Evolutionary conservation across 139 green algal species (phyloP).

Genomic region (Micromonas commoda): DNA sequence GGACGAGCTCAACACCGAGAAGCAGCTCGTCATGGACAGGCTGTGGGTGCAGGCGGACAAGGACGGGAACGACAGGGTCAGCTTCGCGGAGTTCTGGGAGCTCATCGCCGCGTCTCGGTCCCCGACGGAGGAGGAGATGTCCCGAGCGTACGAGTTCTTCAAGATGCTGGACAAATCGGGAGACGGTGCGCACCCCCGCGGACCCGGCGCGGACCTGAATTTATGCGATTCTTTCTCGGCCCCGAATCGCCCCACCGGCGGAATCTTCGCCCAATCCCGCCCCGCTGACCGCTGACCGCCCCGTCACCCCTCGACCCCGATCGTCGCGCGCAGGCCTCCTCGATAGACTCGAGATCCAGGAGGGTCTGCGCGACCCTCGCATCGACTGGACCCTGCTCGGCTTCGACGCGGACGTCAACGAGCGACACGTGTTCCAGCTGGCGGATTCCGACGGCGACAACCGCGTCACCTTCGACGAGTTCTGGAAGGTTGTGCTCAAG

Average conservation of each 20-base stretch:
- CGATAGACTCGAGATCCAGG: not conserved
- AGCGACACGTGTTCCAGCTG: not conserved
- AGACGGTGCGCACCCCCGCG: not conserved
- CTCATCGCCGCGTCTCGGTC: not conserved
- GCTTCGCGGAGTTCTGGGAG: not conserved
- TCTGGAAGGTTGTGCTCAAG: not conserved
- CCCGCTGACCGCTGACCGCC: no score
- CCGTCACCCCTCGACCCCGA: not conserved
- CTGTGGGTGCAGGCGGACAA: not conserved
- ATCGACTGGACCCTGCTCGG: not conserved
- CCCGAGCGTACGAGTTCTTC: not conserved
- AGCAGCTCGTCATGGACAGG: not conserved
- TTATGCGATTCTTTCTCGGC: not conserved
- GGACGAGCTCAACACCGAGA: not conserved
- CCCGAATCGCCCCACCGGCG: no score
- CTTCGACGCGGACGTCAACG: not conserved
- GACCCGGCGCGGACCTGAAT: not conserved
- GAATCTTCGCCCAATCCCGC: no score
- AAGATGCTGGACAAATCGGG: not conserved
- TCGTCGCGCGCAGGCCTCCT: not conserved
- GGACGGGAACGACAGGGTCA: not conserved
- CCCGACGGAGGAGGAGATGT: not conserved
- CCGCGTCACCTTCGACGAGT: slow-evolving; percentile 13
- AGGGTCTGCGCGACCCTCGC: not conserved
- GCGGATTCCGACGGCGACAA: not conserved